Evolutionary conservation across 768 basidiomycete genomes (phyloP).

Genomic region (Termitomyces bulborhizus): DNA sequence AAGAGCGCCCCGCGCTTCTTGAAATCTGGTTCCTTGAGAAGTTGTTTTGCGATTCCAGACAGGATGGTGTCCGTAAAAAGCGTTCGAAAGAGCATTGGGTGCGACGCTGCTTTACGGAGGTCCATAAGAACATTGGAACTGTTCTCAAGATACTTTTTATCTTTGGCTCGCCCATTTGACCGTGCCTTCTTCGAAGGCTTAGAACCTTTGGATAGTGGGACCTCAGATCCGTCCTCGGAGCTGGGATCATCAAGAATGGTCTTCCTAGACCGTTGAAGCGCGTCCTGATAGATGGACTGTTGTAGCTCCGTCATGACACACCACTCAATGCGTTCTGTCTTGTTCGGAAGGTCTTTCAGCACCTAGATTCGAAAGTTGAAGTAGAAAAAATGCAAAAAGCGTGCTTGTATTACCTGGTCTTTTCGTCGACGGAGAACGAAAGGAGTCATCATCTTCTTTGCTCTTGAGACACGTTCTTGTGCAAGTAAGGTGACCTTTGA

Average conservation of each 20-base stretch:
- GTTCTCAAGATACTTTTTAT: constrained; percentile 70
- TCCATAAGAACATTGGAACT: constrained; percentile 96
- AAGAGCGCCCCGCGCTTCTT: constrained; percentile 74
- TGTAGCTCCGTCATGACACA: constrained; percentile 89
- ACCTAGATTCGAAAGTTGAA: constrained; percentile 44
- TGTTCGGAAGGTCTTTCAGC: constrained; percentile 86
- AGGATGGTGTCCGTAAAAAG: constrained; percentile 75
- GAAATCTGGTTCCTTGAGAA: constrained; percentile 91
- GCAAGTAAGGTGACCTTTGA: constrained; percentile 84
- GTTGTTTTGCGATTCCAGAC: constrained; percentile 67
- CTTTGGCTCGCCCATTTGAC: constrained; percentile 40
- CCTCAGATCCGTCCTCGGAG: constrained; percentile 18
- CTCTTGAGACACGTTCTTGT: constrained; percentile 87
- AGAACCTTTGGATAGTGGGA: constrained; percentile 19
- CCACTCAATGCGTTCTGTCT: constrained; percentile 91
- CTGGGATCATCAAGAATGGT: constrained; percentile 54
- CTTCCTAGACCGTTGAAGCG: constrained; percentile 79
- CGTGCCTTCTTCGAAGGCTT: constrained; percentile 35
- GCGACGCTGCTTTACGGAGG: constrained; percentile 90
- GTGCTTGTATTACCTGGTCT: constrained; percentile 56
- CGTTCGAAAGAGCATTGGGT: constrained; percentile 93
- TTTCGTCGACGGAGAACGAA: constrained; percentile 97
- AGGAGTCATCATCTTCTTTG: constrained; percentile 99
- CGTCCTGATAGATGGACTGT: constrained; percentile 76
- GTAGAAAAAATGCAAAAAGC: neutral